phyloP scores from a whole-genome alignment of 257 asterid species.

The Pogostemon cablin region DNA sequence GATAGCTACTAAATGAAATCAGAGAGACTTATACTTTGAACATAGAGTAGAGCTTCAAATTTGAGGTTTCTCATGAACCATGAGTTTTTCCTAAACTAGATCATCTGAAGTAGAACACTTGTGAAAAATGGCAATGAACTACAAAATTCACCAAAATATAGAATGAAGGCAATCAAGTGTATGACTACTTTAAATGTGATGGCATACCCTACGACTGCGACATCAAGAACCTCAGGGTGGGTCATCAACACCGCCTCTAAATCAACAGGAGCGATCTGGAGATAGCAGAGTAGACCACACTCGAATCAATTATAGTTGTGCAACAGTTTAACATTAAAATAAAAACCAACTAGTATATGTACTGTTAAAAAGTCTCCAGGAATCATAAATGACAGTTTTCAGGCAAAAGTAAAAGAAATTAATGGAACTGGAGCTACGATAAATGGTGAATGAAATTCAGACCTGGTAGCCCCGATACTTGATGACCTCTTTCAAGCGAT shows the following conservation, averaged over 20 bases:
- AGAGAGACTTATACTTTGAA: no score
- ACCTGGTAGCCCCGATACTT: conserved; percentile 95
- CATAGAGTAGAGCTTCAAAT: not conserved
- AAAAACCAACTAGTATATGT: not conserved
- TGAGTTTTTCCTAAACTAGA: not conserved
- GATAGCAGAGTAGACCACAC: conserved; percentile 11
- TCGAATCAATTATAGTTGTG: conserved; percentile 1
- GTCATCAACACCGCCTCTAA: conserved; percentile 63
- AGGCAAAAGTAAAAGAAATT: not conserved
- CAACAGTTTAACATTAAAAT: not conserved
- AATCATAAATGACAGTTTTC: not conserved
- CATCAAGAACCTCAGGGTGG: conserved; percentile 77
- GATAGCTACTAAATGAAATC: no score
- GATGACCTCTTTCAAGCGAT: conserved; percentile 84
- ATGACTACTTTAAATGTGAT: conserved; percentile 2
- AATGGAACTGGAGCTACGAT: not conserved
- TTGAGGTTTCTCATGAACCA: not conserved
- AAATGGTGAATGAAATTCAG: conserved; percentile 14
- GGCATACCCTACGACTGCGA: conserved; percentile 71
- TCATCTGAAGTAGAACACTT: not conserved
- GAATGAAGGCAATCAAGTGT: not conserved
- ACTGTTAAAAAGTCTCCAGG: not conserved
- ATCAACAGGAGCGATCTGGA: conserved; percentile 94
- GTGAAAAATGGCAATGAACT: not conserved
- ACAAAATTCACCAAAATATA: not conserved